Conservation (phyloP, 2,329 filamentous ascomycete genomes). For the Bipolaris gigantea region DNA sequence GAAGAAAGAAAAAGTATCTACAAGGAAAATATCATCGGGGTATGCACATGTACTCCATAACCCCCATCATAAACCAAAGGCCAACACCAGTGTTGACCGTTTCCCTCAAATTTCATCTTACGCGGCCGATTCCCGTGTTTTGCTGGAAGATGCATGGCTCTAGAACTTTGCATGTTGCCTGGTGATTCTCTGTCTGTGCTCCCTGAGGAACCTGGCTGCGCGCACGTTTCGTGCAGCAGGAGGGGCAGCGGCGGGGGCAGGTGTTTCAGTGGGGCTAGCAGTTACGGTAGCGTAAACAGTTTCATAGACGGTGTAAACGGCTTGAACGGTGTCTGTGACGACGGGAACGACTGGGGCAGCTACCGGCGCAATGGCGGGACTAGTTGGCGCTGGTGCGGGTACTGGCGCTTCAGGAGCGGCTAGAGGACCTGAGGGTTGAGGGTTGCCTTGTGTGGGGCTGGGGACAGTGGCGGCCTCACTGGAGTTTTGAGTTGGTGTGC, state of each 20-base stretch:
- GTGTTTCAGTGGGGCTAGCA: constrained; percentile 11
- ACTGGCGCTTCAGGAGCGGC: constrained; percentile 1
- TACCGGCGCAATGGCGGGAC: constrained; percentile 1
- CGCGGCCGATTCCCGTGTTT: too few relatives aligned
- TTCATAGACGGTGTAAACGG: constrained; percentile 18
- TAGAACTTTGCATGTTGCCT: constrained; percentile 17
- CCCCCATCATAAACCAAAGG: constrained; percentile 2
- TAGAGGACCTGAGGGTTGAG: constrained; percentile 8
- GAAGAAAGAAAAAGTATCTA: constrained; percentile 10
- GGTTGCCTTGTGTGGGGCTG: constrained; percentile 9
- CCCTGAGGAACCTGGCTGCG: constrained; percentile 19
- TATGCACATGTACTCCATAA: constrained; percentile 11
- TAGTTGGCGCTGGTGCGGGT: constrained; percentile 7
- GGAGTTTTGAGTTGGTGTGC: constrained; percentile 3
- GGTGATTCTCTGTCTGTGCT: constrained; percentile 21
- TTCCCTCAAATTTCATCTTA: background rate
- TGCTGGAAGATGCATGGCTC: background rate
- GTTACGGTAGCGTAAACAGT: constrained; percentile 22
- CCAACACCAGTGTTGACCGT: constrained; percentile 11
- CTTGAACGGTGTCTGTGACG: constrained; percentile 3
- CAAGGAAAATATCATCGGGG: constrained; percentile 11
- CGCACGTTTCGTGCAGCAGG: constrained; percentile 11
- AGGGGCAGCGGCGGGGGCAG: constrained; percentile 11
- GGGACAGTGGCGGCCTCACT: constrained; percentile 4
- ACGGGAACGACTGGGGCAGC: constrained; percentile 6